These are phyloP conservation scores for Mycosphaerella sp. DNA, from an alignment of 2,329 filamentous ascomycete genomes.

Conservation along the genomic window DNA sequence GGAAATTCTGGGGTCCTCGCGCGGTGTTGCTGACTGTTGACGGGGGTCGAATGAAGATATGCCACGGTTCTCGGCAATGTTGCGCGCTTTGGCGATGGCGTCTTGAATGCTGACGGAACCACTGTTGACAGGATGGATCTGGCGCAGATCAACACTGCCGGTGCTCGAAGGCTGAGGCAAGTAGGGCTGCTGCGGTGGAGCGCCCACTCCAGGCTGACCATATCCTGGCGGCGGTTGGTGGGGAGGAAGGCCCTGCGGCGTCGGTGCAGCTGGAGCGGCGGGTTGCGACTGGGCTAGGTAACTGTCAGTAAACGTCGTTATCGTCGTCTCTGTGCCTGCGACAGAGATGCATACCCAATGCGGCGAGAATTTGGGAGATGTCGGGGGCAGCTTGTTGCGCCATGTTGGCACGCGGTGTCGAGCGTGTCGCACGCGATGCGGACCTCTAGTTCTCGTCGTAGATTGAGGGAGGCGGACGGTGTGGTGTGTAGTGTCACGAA, in stretches of 20 bases:
- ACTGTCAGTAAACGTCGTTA: slow-evolving; percentile 2
- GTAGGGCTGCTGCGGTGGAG: slow-evolving; percentile 29
- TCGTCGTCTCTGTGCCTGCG: neutral
- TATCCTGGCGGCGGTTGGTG: slow-evolving; percentile 40
- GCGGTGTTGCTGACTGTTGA: slow-evolving; percentile 22
- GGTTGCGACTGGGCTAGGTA: slow-evolving; percentile 33
- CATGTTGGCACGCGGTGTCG: slow-evolving; percentile 31
- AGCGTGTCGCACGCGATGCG: slow-evolving; percentile 1
- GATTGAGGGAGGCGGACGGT: neutral
- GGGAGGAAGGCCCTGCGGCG: slow-evolving; percentile 41
- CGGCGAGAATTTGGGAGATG: slow-evolving; percentile 48
- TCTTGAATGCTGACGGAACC: slow-evolving; percentile 79
- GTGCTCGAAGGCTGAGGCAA: slow-evolving; percentile 64
- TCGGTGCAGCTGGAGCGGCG: slow-evolving; percentile 33
- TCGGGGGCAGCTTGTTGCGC: slow-evolving; percentile 37
- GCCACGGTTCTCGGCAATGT: slow-evolving; percentile 73
- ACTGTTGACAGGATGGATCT: slow-evolving; percentile 70
- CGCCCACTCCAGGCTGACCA: slow-evolving; percentile 33
- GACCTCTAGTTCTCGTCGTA: neutral
- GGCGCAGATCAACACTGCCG: slow-evolving; percentile 72
- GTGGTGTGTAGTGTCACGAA: neutral
- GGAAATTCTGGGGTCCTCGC: slow-evolving; percentile 44
- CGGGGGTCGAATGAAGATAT: slow-evolving; percentile 47
- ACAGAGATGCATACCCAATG: slow-evolving; percentile 36
- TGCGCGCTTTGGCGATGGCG: slow-evolving; percentile 76